Base-by-base conservation (phyloP, 2,329 filamentous ascomycete genomes). In the Clonostachys byssicola region DNA sequence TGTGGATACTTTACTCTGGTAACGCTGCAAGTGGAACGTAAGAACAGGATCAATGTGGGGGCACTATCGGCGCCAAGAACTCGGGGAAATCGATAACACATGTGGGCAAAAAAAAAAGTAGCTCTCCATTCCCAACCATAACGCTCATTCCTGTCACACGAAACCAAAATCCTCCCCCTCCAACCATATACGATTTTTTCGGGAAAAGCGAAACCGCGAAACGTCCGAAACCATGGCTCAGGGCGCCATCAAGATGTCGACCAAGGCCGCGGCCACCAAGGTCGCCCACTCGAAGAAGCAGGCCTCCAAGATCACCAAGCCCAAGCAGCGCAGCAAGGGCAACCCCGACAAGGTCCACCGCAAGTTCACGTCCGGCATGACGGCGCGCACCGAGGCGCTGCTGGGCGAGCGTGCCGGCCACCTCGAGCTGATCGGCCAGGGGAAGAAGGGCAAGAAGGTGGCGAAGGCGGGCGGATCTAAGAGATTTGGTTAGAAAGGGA, bases 381-480 rank as follows among this genome's bases (percentile, higher is more conserved):
- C 69, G 40, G 68, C 67, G 49, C 70, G 72, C 66, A 83, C 80
- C 34, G 80, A 83, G 68, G 68, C 71, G 51, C 66, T 83, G 58
- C 70, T 83, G 39, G 78, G 78, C 50, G 77, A 82, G 67, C 67
- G 79, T 9, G 80, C 77, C 6, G 78, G 80, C 0, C 80, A 83
- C 49, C 62, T 83, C 20, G 80, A 83, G 67, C 59, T 83, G 52
- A 79, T 83, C 51, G 79, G 77, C 34, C 73, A 77, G 63, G 73
- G 74, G 10, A 77, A 78, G 62, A 80, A 75, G 61, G 61, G 45
- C 23, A 69, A 67, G 60, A 70, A 63, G 56, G 50, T 60, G 44
- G 66, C 65, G 42, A 56, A 64, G 43, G 71, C 71, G 66, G 77
- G 75, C 34, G 78, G 78, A 6, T 73, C 71, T 14, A 72, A 72